These are phyloP conservation scores for Bipolaris zeicola DNA, from an alignment of 2,329 filamentous ascomycete species.

Conservation along the genomic window DNA sequence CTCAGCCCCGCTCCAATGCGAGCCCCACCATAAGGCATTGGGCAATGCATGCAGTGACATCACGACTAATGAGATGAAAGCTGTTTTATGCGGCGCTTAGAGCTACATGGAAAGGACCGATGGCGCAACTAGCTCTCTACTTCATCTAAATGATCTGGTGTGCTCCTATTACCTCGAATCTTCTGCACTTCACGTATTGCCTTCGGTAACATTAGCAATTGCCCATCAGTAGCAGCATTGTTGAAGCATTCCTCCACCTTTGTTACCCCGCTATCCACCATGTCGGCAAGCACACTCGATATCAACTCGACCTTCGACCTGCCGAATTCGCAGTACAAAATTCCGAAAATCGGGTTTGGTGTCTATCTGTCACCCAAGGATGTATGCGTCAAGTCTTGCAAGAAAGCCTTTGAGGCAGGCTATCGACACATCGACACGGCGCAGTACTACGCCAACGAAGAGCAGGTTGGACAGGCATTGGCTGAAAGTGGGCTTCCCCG, in stretches of 20 bases:
- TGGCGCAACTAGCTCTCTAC: background rate
- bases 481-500: slow-evolving; percentile 61
- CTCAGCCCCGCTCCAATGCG: background rate
- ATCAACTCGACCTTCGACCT: slow-evolving; percentile 59
- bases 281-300: slow-evolving; percentile 37
- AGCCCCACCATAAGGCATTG: slow-evolving; percentile 9
- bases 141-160: slow-evolving; percentile 4
- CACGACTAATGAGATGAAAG: slow-evolving; percentile 18
- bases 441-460: slow-evolving; percentile 72
- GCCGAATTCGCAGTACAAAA: slow-evolving; percentile 56
- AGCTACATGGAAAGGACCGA: slow-evolving; percentile 1
- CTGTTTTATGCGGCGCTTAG: slow-evolving; percentile 7
- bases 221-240: slow-evolving; percentile 11
- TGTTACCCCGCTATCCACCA: slow-evolving; percentile 18
- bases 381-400: slow-evolving; percentile 63
- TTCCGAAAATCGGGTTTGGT: slow-evolving; percentile 73
- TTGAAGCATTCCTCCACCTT: slow-evolving; percentile 9
- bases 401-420: slow-evolving; percentile 62
- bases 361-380: slow-evolving; percentile 66
- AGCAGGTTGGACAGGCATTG: slow-evolving; percentile 69
- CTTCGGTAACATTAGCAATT: background rate
- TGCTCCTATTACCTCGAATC: slow-evolving; percentile 14
- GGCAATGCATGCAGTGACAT: slow-evolving; percentile 22
- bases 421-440: slow-evolving; percentile 72
- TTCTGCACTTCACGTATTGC: slow-evolving; percentile 6